Evolutionary conservation across 805 yeast species (phyloP).

Genomic region (Candida namnaoensis): DNA sequence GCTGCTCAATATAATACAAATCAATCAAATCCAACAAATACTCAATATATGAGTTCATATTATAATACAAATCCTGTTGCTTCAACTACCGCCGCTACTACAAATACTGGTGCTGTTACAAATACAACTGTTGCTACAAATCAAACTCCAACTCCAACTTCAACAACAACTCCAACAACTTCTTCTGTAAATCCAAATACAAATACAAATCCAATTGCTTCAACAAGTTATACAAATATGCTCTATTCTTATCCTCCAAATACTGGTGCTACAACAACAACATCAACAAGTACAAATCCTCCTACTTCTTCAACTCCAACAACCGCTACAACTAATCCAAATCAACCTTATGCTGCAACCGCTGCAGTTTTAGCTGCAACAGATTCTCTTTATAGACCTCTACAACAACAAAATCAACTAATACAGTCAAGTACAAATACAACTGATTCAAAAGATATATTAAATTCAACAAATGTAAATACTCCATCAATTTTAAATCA

Average conservation of each 20-base stretch:
- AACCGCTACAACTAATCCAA: no score
- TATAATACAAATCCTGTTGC: no score
- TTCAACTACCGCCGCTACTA: no score
- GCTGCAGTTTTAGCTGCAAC: no score
- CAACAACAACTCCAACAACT: slow-evolving; percentile 3
- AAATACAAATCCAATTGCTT: background rate
- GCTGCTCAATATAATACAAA: no score
- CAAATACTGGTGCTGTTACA: background rate
- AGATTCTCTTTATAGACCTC: no score
- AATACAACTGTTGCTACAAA: background rate
- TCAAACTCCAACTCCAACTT: slow-evolving; percentile 2
- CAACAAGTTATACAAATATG: background rate
- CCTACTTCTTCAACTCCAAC: background rate
- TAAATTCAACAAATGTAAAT: no score
- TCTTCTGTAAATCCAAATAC: background rate
- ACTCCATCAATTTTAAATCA: no score
- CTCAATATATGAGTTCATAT: no score
- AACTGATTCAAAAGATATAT: no score
- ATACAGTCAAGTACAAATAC: background rate
- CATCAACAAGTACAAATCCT: background rate
- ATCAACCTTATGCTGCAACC: no score
- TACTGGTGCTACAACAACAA: background rate
- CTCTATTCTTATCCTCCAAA: background rate
- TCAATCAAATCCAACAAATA: no score
- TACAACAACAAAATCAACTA: background rate